Evolutionary conservation across 257 asterid genomes (phyloP), one percentile per base, ranked within the genome.

Genomic region (Rauvolfia tetraphylla): DNA sequence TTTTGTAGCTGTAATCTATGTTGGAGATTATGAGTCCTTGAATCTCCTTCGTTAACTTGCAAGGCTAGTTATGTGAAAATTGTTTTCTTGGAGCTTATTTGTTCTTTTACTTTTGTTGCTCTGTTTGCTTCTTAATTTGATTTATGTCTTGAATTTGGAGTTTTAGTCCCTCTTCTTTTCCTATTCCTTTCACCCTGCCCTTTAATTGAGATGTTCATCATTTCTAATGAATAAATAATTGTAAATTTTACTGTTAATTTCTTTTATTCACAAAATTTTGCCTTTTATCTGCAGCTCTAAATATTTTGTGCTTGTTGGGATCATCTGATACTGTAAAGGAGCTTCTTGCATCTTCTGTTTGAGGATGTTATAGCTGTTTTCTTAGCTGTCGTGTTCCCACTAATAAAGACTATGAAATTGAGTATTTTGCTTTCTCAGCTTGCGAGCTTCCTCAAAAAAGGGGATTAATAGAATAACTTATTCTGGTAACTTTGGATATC

Each of bases 401-500:
- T 51, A n/a, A 51, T 72, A 25, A 25, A 58, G 31, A 53, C 31
- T 72, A 53, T 71, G 17, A 48, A 62, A 31, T 49, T 27, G 25
- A 33, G 25, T 18, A 65, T 36, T 66, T 67, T 38, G 51, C 49
- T 67, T 46, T 22, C 51, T 67, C 31, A 36, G 42, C 15, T 38
- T 38, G 48, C 31, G 10, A 17, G 44, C 29, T 38, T 31, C 49
- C 48, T 66, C 29, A n/a, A 38, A 66, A 66, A 66, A 51, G 22
- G 22, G 62, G 31, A 29, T 25, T 31, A 27, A 68, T 61, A 15
- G 71, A 70, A 49, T 33, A 71, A 42, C 46, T 74, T 15, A 22
- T 22, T 23, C 56, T 15, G 36, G 41, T 22, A 14, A 27, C 41
- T 68, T 42, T 80, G 69, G 62, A 72, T 82, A 54, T 58, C 80